Evolutionary conservation across 2,329 filamentous ascomycete genomes (phyloP), one percentile per base, ranked within the genome.

Genomic region (Arthrocladium fulminans): DNA sequence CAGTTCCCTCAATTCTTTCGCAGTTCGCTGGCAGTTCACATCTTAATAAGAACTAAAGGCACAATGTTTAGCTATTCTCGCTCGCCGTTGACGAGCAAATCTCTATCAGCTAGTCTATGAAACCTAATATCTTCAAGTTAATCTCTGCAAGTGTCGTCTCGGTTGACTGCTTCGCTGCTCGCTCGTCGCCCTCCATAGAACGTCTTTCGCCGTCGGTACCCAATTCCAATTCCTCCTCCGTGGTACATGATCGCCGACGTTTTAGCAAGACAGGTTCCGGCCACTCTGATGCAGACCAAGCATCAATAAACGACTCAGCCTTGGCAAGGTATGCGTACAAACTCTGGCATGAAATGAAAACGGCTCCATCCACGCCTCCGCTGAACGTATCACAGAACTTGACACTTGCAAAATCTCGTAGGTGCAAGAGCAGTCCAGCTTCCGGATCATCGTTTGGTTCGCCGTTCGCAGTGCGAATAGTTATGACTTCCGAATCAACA

Each of bases 391-490:
- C 17, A 49, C 45, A 51, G n/a, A 46, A 42, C 9, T 46, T 52
- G 53, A 59, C 29, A 51, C 53, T 54, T 47, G 59, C 53, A 54
- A 62, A 61, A 40, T 60, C 58, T 45, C 50, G 55, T 30, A 58
- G 54, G 42, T 47, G 51, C n/a, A 55, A 53, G 29, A 46, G 52
- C 48, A 59, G 40, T 38, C 57, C 57, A 52, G 42, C 34, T 42
- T 40, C 49, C 54, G 47, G 35, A 44, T 57, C 56, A 37, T 2
- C 40, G 23, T 48, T 45, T 40, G 58, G 48, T 45, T 52, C 51
- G 41, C 57, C 50, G 48, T 56, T 43, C 48, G 55, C 57, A 51
- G 62, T 51, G 32, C 61, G 61, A 51, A 63, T 45, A 34, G 52
- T 50, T 20, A 52, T 37, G 30, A 54, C 47, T 24, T 43, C 45